Evolutionary conservation across 2,329 filamentous ascomycete genomes (phyloP), one percentile per base, ranked within the genome.

Genomic region (Aspergillus sp.): DNA sequence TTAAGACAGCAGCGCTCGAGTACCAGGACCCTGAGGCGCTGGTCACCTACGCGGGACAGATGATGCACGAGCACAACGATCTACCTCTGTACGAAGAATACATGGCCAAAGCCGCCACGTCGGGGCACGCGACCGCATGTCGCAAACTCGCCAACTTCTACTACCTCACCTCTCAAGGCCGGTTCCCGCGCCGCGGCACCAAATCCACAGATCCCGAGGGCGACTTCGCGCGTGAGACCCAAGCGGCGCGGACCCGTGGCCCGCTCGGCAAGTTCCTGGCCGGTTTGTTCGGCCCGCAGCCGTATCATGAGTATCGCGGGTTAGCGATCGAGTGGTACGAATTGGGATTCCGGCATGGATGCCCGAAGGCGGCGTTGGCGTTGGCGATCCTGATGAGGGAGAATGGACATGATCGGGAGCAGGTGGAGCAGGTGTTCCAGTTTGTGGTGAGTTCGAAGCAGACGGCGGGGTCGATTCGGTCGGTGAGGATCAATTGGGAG

Each of bases 141-240:
- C 58, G 67, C n/a, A 69, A 67, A 32, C 64, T 78, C 9, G 76
- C 68, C 3, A 73, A 75, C 50, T 73, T 73, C 57, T 78, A 78
- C 60, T 74, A 69, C 54, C 70, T 67, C 49, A 75, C 65, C 6
- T 70, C 45, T n/a, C 62, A 64, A 12, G 69, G 71, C 4, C 56
- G 61, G 32, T 67, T 68, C 31, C 65, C 67, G 0, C 70, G 65
- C 2, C 63, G 62, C 2, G 71, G 67, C 20, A 57, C 63, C 5
- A 53, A 57, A 18, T 12, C 50, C 1, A 45, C 36, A 18, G 31
- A 22, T 1, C n/a, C 32, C 16, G 36, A 16, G 36, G 36, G 36
- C 5, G 36, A 42, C 6, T n/a, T n/a, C 5, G 36, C 36, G 16
- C 14, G 36, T 1, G 36, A 16, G 6, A 29, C 31, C 24, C 12